A percentile compares a stretch with the other conserved stretches of the same genome.
Evolutionary conservation across 2,329 filamentous ascomycete genomes (phyloP).

Genomic region (Aspergillus piperis): DNA sequence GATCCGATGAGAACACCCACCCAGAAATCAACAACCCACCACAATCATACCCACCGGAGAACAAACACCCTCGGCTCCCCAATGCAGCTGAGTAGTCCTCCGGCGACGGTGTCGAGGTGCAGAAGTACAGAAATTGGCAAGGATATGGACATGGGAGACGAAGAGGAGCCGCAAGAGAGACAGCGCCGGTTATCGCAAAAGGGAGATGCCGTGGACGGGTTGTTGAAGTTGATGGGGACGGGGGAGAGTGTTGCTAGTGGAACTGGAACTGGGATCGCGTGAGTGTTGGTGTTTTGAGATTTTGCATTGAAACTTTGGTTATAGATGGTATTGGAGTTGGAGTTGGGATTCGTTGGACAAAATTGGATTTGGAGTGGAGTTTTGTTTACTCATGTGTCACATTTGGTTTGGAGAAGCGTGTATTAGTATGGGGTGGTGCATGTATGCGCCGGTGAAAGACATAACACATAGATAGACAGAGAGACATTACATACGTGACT

Average conservation of each 20-base stretch:
- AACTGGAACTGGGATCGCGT: too few species aligned
- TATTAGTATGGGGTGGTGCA: too few species aligned
- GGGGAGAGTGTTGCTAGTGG: conserved; percentile 14
- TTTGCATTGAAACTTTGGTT: too few species aligned
- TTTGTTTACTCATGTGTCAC: too few species aligned
- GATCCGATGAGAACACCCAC: conserved; percentile 26
- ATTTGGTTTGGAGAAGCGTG: too few species aligned
- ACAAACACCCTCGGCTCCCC: conserved; percentile 24
- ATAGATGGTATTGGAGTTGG: too few species aligned
- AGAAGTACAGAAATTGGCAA: not conserved
- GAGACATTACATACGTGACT: too few species aligned
- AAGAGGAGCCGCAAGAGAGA: not conserved
- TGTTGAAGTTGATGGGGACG: conserved; percentile 44
- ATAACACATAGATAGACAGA: too few species aligned
- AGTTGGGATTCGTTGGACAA: too few species aligned
- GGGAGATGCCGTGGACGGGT: conserved; percentile 42
- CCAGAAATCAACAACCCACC: conserved; percentile 13
- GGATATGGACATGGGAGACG: conserved; percentile 14
- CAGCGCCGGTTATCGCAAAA: conserved; percentile 26
- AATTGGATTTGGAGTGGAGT: too few species aligned
- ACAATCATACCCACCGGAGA: not conserved
- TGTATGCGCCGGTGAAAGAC: too few species aligned
- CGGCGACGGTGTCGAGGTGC: conserved; percentile 28
- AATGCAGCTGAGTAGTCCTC: conserved; percentile 40
- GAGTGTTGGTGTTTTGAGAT: conserved; percentile 8